These are phyloP conservation scores for Wallacemonas sp. DNA, from an alignment of 208 protist genomes.

Conservation along the genomic window DNA sequence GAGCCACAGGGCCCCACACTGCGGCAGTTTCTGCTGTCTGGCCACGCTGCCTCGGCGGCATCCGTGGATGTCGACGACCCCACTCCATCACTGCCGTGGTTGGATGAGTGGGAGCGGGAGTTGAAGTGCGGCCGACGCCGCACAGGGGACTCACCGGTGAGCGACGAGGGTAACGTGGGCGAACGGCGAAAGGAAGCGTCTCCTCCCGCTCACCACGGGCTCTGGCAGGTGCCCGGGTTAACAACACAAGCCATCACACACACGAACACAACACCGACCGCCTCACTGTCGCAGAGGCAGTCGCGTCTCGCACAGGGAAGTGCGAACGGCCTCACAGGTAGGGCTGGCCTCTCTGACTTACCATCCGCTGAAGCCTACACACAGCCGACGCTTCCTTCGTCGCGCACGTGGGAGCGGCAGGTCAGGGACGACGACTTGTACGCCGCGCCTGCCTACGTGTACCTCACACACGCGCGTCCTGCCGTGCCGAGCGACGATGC, in stretches of 20 bases:
- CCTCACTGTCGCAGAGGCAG: too few species aligned
- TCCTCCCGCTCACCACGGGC: background rate
- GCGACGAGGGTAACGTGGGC: too few species aligned
- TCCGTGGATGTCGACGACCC: background rate
- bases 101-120: background rate
- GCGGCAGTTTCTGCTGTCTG: background rate
- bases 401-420: background rate
- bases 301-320: too few species aligned
- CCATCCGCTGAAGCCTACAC: too few species aligned
- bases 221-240: conserved; percentile 9
- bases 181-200: background rate
- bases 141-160: background rate
- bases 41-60: background rate
- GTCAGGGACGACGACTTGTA: background rate
- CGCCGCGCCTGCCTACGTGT: background rate
- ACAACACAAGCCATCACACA: background rate
- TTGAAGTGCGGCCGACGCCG: background rate
- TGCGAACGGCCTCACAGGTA: too few species aligned
- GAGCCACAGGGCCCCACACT: background rate
- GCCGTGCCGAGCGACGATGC: too few species aligned
- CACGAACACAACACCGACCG: background rate
- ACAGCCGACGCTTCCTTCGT: too few species aligned
- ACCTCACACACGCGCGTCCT: too few species aligned
- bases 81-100: background rate
- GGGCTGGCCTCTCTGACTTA: too few species aligned